Conservation (phyloP, 1,139 yeast species). For the Pneumocystis carinii region DNA sequence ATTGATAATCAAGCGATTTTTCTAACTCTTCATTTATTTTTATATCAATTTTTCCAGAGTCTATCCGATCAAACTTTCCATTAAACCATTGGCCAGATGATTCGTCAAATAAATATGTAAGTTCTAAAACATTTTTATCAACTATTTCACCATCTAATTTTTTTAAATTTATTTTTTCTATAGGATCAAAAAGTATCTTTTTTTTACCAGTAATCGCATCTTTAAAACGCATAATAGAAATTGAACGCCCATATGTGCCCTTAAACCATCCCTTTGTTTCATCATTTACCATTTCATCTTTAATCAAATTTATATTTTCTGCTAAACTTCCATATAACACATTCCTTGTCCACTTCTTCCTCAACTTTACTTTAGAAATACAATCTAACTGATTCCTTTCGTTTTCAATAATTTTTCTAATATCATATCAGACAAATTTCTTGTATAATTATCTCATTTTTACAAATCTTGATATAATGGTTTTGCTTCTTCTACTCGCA, state of each 20-base stretch:
- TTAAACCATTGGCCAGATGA: neutral
- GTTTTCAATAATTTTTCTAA: neutral
- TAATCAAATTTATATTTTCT: neutral
- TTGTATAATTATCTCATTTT: neutral
- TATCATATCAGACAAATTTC: neutral
- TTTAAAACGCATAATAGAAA: neutral
- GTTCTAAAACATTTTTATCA: neutral
- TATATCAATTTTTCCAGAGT: neutral
- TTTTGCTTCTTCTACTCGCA: neutral
- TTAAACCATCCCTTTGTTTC: neutral
- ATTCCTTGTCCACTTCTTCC: neutral
- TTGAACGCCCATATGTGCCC: neutral
- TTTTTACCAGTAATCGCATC: neutral
- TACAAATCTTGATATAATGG: neutral
- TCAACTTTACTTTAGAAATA: neutral
- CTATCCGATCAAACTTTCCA: neutral
- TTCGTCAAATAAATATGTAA: neutral
- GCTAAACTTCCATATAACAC: neutral
- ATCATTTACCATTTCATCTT: neutral
- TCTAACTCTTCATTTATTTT: neutral
- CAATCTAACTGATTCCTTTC: neutral
- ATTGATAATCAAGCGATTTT: neutral
- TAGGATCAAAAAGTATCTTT: neutral
- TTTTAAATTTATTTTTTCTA: neutral
- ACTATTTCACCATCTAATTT: neutral